These are phyloP conservation scores for Ramicandelaber brevisporus DNA, from an alignment of 192 early-diverging fungal genomes.

Conservation along the genomic window DNA sequence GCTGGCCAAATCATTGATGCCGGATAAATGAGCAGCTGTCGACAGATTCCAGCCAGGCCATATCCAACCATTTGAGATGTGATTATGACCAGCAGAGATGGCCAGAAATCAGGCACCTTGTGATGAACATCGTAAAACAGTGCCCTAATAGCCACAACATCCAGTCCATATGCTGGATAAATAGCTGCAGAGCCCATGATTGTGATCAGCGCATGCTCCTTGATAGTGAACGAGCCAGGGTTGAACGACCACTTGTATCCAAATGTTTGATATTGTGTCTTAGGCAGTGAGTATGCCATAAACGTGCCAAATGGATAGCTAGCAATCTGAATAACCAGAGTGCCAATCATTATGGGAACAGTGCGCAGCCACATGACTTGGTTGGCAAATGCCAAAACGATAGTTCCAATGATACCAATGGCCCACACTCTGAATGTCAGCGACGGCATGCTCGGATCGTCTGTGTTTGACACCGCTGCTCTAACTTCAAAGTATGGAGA, in stretches of 20 bases:
- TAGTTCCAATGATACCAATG: slow-evolving; percentile 8
- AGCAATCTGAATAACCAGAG: slow-evolving; percentile 43
- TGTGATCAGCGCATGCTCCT: slow-evolving; percentile 69
- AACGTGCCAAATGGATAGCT: slow-evolving; percentile 49
- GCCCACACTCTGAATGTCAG: slow-evolving; percentile 19
- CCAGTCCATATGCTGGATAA: slow-evolving; percentile 40
- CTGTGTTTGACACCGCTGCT: slow-evolving; percentile 2
- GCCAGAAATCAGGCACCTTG: slow-evolving; percentile 27
- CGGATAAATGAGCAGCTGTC: slow-evolving; percentile 56
- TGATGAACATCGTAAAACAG: slow-evolving; percentile 37
- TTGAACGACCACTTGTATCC: slow-evolving; percentile 34
- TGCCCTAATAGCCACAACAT: slow-evolving; percentile 36
- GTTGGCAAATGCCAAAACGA: slow-evolving; percentile 13
- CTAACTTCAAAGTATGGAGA: not conserved
- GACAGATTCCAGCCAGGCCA: slow-evolving; percentile 40
- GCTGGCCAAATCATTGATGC: slow-evolving; percentile 74
- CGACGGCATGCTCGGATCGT: slow-evolving; percentile 15
- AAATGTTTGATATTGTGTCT: slow-evolving; percentile 16
- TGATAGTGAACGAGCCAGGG: slow-evolving; percentile 65
- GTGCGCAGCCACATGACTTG: slow-evolving; percentile 72
- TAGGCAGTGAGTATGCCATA: slow-evolving; percentile 33
- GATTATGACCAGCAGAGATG: slow-evolving; percentile 34
- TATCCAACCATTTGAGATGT: slow-evolving; percentile 40
- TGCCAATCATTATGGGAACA: slow-evolving; percentile 42
- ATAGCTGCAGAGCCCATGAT: slow-evolving; percentile 55